Conservation (phyloP, 148 eudicot genomes). For the Fagopyrum tataricum region DNA sequence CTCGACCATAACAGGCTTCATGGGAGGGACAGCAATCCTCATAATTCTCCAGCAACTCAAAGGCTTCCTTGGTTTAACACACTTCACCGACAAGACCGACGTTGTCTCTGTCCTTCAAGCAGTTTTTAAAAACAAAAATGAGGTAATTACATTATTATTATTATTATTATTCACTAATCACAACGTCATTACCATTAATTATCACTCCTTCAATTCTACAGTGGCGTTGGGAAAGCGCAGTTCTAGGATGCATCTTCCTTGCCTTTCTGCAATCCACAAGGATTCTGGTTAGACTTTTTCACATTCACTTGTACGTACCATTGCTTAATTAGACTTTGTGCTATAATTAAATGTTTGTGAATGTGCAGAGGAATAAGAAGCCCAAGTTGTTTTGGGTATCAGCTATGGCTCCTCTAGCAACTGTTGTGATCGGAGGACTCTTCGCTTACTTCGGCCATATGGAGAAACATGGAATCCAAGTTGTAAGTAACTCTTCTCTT, state of each 20-base stretch:
- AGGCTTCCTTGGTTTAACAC: slow-evolving; percentile 62
- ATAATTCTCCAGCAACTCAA: slow-evolving; percentile 78
- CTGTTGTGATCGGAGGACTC: slow-evolving; percentile 53
- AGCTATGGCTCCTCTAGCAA: slow-evolving; percentile 38
- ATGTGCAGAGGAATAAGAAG: slow-evolving; percentile 56
- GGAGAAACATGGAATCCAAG: slow-evolving; percentile 59
- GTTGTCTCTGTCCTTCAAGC: slow-evolving; percentile 45
- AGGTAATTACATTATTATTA: slow-evolving; percentile 39
- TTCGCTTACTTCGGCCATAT: slow-evolving; percentile 67
- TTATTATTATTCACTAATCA: no score
- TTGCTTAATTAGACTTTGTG: no score
- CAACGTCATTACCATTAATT: neutral
- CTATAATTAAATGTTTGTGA: neutral
- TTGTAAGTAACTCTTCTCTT: slow-evolving; percentile 38
- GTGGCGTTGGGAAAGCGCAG: slow-evolving; percentile 73
- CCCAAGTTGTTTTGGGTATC: slow-evolving; percentile 44
- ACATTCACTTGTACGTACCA: neutral
- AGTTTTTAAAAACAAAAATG: slow-evolving; percentile 32
- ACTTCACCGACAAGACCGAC: slow-evolving; percentile 62
- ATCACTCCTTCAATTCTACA: slow-evolving; percentile 12
- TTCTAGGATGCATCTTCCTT: slow-evolving; percentile 65
- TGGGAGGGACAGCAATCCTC: slow-evolving; percentile 85
- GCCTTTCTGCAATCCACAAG: slow-evolving; percentile 55
- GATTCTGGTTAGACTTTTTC: slow-evolving; percentile 33
- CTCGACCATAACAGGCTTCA: slow-evolving; percentile 82